Percentiles rank a stretch among this genome's conserved stretches.
phyloP scores from a whole-genome alignment of 2,329 filamentous ascomycete genomes.

The Fusarium phyllophilum region DNA sequence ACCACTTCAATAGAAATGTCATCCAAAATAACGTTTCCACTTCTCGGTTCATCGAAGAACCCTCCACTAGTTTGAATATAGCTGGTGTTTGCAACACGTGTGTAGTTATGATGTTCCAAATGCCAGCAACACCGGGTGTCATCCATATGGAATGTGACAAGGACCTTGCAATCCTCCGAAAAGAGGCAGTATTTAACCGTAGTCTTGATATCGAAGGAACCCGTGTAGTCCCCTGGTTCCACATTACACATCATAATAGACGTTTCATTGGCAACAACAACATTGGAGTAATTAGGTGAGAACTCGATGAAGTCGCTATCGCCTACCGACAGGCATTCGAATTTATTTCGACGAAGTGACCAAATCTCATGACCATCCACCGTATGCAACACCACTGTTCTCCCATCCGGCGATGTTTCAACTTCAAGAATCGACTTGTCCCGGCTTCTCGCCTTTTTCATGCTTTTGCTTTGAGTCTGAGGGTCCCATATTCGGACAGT shows the following conservation, averaged over 20 bases:
- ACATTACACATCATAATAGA: neutral
- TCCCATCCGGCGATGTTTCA: neutral
- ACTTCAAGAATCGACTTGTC: rapidly evolving
- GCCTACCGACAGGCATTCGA: rapidly evolving
- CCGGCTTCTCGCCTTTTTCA: rapidly evolving
- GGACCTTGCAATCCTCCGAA: neutral
- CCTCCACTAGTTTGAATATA: rapidly evolving
- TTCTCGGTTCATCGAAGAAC: rapidly evolving
- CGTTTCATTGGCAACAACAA: rapidly evolving
- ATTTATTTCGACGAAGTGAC: rapidly evolving
- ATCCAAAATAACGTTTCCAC: neutral
- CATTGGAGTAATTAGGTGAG: neutral
- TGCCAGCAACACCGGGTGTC: rapidly evolving
- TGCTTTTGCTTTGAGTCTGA: rapidly evolving
- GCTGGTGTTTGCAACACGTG: rapidly evolving
- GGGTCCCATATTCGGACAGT: neutral
- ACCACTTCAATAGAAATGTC: neutral
- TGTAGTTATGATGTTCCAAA: neutral
- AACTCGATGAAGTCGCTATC: neutral
- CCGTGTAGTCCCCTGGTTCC: rapidly evolving
- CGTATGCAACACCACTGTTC: neutral
- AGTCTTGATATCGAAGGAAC: no score
- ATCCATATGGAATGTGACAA: rapidly evolving
- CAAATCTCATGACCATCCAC: rapidly evolving
- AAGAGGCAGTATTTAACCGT: neutral